Evolutionary conservation across 345 rosid species (phyloP), one percentile per base, ranked within the genome.

Genomic region (Cardamine resedifolia): DNA sequence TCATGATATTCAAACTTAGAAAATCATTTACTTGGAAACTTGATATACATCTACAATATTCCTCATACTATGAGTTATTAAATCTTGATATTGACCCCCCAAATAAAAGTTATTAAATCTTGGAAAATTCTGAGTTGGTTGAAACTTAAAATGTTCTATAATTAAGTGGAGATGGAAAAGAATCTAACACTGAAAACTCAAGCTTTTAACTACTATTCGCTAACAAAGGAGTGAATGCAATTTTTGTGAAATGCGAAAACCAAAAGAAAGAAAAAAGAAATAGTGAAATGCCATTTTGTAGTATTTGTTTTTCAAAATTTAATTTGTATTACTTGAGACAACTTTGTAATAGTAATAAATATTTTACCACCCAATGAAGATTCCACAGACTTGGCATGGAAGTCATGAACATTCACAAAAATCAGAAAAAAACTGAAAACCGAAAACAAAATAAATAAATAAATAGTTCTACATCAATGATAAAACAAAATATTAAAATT

Each of bases 321-420:
- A 23, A 38, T 12, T 36, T 20, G 19, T 39, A 15, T 38, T 10
- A 66, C 26, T 27, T 28, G 56, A 3, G 44, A 41, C 7, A 21
- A 48, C 44, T 47, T 30, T 48, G 30, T 51, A 23, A 41, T 28
- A 49, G 34, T 1, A 71, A 3, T 61, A 51, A 14, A 16, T 27
- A 62, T 38, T 47, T 59, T 21, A 67, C 26, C 55, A 70, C 41
- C 50, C 57, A 55, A 44, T 68, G 30, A 55, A 68, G 74, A 41
- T 61, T 20, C 63, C 51, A 53, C 64, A 75, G 26, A 51, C 60
- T 69, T 70, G 71, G 55, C 75, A 70, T 69, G 66, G 47, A 76
- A 70, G 66, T 70, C 66, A 63, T 56, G 66, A 57, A 63, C 47
- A 70, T 56, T 47, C 66, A 70, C 63, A 63, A 34, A 23, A 47